Percentiles rank a stretch among this genome's conserved stretches.
Conservation (phyloP, 148 eudicot species). For the Dysphania ambrosioides region DNA sequence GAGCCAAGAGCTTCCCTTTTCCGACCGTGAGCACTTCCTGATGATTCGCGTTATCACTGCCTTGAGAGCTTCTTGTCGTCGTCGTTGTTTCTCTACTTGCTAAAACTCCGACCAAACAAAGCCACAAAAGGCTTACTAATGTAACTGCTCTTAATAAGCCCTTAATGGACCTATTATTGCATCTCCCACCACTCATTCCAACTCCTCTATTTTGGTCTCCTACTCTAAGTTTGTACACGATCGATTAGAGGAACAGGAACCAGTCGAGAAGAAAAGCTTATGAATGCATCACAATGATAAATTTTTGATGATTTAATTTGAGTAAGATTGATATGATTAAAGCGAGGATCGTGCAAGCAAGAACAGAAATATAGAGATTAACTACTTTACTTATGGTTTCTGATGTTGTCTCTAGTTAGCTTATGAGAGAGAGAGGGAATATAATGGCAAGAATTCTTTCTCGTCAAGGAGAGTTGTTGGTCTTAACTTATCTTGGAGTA, state of each 20-base stretch:
- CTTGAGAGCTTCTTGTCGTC: background rate
- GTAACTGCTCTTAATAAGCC: conserved; percentile 26
- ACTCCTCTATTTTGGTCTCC: too few relatives aligned
- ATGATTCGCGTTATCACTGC: background rate
- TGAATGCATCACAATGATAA: background rate
- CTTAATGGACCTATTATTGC: conserved; percentile 13
- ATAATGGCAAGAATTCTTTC: conserved; percentile 15
- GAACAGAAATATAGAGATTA: too few relatives aligned
- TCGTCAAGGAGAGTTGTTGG: conserved; percentile 25
- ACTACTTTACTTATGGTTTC: too few relatives aligned
- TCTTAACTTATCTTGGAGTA: conserved; percentile 15
- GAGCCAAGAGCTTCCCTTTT: conserved; percentile 12
- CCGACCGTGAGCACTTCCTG: conserved; percentile 4
- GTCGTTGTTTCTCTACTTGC: conserved; percentile 24
- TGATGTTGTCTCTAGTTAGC: too few relatives aligned
- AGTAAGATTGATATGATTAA: too few relatives aligned
- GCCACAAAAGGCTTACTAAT: conserved; percentile 31
- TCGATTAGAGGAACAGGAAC: background rate
- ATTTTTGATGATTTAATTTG: too few relatives aligned
- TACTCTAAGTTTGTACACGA: background rate
- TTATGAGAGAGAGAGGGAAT: background rate
- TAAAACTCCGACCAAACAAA: conserved; percentile 28
- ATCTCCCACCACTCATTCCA: conserved; percentile 14
- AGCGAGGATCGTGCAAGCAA: too few relatives aligned
- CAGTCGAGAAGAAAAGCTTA: background rate